A percentile compares a stretch with the other conserved stretches of the same genome.
phyloP scores from a whole-genome alignment of 1,139 yeast species.

The Diutina catenulata region DNA sequence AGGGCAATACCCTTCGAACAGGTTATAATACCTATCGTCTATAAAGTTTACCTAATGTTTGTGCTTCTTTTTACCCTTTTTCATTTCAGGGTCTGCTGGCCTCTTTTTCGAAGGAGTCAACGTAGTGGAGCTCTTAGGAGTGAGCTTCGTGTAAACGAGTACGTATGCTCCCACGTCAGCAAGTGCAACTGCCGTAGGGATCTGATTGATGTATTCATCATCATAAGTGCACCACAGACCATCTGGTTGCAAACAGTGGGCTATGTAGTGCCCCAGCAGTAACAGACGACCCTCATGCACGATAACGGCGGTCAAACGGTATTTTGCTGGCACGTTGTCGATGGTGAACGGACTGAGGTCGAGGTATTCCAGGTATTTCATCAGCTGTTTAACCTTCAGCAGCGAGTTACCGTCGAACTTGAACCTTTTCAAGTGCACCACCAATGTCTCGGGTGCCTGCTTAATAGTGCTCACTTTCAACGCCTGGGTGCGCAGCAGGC shows the following conservation, averaged over 20 bases:
- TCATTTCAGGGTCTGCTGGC: not conserved
- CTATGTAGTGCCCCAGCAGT: constrained; percentile 86
- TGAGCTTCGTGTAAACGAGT: constrained; percentile 65
- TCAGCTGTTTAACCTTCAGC: constrained; percentile 79
- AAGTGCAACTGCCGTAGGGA: constrained; percentile 62
- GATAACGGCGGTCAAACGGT: constrained; percentile 73
- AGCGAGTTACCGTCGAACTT: constrained; percentile 70
- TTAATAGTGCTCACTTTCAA: constrained; percentile 63
- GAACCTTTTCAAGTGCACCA: constrained; percentile 81
- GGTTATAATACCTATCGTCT: not conserved
- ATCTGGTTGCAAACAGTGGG: constrained; percentile 86
- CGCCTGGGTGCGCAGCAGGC: constrained; percentile 70
- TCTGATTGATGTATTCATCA: constrained; percentile 74
- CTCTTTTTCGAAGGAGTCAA: not conserved
- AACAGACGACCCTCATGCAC: constrained; percentile 93
- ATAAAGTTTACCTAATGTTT: not conserved
- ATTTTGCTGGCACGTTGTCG: constrained; percentile 37
- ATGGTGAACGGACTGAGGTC: constrained; percentile 59
- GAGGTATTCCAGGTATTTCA: constrained; percentile 65
- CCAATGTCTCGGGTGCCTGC: constrained; percentile 77
- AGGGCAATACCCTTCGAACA: no score
- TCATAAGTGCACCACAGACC: constrained; percentile 90
- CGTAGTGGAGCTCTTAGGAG: constrained; percentile 25
- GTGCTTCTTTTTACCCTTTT: not conserved
- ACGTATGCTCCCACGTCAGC: constrained; percentile 86